Base-by-base conservation (phyloP, 2,329 filamentous ascomycete genomes). In the Chaetomiaceae sp. region DNA sequence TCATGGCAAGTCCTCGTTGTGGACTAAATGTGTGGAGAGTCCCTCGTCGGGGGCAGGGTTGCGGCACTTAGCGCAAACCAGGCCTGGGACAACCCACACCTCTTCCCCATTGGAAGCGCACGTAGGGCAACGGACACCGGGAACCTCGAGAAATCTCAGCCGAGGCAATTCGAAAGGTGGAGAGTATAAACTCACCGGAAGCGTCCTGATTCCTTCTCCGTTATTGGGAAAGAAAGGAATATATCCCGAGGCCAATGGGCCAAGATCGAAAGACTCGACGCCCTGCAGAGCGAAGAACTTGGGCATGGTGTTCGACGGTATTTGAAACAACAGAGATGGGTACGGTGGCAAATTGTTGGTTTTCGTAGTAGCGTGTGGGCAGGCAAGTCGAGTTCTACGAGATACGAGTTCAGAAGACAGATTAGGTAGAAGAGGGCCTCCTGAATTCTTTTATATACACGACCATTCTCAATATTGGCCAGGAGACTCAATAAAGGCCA, bases 1-100 rank as follows among this genome's bases (percentile, higher is more conserved):
- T 40, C 37, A 23, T 40, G 3, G 5, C 29, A 4, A 2, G 16
- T n/a, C 21, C 23, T 48, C 42, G 32, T 40, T 25, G 11, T 9
- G 18, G 11, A 14, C n/a, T 33, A 21, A 14, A 11, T 6, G 10
- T 25, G 37, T 5, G 4, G n/a, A 6, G 3, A 34, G 30, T 18
- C 30, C 25, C 0, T 48, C 48, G 23, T 51, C 38, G 16, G 55
- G 50, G 2, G 58, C 57, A 2, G 60, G 60, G 4, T 55, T 61
- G 9, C 46, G 44, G 52, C 60, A 62, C 20, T 57, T 51, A 27
- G 57, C 54, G 36, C 60, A 62, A 2, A 53, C 38, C 5, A 58
- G 53, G 4, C 60, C 58, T 3, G 58, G 58, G 20, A 61, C 53
- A 16, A 61, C 58, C 60, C 60, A 62, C 11, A 61, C 55, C n/a